phyloP scores from a whole-genome alignment of 371 early-diverging fungal species.

The Rhizopus sp. region DNA sequence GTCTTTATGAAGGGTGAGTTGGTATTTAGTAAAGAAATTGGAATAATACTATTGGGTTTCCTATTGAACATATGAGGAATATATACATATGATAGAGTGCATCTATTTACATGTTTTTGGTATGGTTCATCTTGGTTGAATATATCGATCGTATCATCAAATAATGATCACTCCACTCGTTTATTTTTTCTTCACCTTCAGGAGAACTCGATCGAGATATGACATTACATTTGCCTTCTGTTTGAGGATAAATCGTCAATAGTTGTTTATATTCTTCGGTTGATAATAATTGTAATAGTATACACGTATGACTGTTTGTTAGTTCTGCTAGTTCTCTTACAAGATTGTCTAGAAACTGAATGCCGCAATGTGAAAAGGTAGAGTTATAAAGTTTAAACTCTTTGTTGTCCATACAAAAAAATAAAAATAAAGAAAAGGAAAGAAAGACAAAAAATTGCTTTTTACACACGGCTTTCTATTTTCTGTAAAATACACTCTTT shows the following conservation, averaged over 20 bases:
- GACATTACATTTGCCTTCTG: conserved; percentile 13
- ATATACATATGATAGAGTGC: neutral
- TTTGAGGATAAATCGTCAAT: conserved; percentile 8
- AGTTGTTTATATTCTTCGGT: conserved; percentile 26
- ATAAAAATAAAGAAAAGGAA: neutral
- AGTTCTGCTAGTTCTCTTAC: conserved; percentile 20
- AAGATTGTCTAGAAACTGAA: conserved; percentile 25
- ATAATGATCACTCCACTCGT: conserved; percentile 2
- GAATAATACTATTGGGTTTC: conserved; percentile 17
- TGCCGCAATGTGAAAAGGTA: conserved; percentile 24
- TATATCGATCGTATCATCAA: conserved; percentile 2
- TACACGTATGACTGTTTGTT: conserved; percentile 10
- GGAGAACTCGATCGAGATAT: conserved; percentile 15
- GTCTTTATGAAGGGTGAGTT: conserved; percentile 23
- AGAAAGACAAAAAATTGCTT: neutral
- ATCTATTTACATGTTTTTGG: neutral
- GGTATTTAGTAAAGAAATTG: conserved; percentile 9
- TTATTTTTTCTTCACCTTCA: conserved; percentile 8
- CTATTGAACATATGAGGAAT: neutral
- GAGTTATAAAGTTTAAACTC: conserved; percentile 6
- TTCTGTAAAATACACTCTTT: neutral
- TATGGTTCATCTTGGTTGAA: neutral
- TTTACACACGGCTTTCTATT: neutral
- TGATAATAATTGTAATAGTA: conserved; percentile 21
- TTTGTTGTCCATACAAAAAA: too few relatives aligned